These are phyloP conservation scores for Apiotrichum mycotoxinovorans DNA, from an alignment of 1,284 basidiomycete species.

Conservation along the genomic window DNA sequence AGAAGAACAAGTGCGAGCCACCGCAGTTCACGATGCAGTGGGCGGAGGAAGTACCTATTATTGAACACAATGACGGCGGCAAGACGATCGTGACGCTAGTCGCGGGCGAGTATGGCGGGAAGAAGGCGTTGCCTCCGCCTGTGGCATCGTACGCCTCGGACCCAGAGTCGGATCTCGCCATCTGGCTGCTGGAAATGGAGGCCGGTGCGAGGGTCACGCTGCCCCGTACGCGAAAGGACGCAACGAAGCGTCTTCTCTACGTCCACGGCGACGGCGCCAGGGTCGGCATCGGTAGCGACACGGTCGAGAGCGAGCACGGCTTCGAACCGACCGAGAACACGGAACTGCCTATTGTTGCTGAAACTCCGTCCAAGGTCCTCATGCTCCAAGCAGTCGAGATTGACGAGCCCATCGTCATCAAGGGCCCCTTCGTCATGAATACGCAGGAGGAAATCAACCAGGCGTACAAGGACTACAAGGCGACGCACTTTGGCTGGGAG, in stretches of 20 bases:
- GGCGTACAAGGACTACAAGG: conserved; percentile 17
- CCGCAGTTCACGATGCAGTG: conserved; percentile 22
- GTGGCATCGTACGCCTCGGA: conserved; percentile 4
- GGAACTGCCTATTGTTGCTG: background rate
- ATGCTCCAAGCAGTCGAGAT: conserved; percentile 16
- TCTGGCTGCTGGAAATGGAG: conserved; percentile 16
- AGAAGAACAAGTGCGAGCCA: conserved; percentile 7
- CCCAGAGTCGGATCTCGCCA: conserved; percentile 9
- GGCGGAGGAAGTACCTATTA: conserved; percentile 14
- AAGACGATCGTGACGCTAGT: conserved; percentile 6
- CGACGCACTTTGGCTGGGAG: conserved; percentile 16
- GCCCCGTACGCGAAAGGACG: conserved; percentile 1
- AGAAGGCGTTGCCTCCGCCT: conserved; percentile 8
- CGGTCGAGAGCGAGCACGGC: conserved; percentile 6
- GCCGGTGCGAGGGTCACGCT: conserved; percentile 6
- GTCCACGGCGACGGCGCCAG: conserved; percentile 10
- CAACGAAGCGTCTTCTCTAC: conserved; percentile 15
- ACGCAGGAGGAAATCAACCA: conserved; percentile 14
- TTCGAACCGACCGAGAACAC: background rate
- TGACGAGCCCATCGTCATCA: conserved; percentile 14
- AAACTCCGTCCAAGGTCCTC: conserved; percentile 7
- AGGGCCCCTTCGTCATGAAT: conserved; percentile 21
- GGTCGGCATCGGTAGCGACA: background rate
- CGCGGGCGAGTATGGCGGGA: conserved; percentile 10
- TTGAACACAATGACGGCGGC: conserved; percentile 2